A percentile compares a stretch with the other conserved stretches of the same genome.
Evolutionary conservation across 176 grass and related monocot species (phyloP).

Genomic region (Avena eriantha): DNA sequence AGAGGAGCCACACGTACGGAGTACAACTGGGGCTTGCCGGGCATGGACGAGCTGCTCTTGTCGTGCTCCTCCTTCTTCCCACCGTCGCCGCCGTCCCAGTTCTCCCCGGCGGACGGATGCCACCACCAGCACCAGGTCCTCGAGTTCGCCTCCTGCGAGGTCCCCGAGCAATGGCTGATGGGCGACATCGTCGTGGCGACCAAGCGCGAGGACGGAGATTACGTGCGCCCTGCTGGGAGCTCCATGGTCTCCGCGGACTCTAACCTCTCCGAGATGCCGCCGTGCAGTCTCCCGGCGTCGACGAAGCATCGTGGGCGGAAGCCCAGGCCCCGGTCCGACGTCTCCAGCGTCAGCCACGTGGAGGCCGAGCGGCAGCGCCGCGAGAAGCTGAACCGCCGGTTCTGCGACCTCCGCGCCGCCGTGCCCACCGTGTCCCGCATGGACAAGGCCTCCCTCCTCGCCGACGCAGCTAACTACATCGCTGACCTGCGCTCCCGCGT

Average conservation of each 20-base stretch:
- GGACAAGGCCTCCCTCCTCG: no score
- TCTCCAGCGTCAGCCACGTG: no score
- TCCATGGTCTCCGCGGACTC: not conserved
- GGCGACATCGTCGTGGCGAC: not conserved
- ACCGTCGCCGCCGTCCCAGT: not conserved
- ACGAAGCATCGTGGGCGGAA: constrained; percentile 2
- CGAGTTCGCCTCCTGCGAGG: constrained; percentile 20
- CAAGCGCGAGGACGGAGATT: not conserved
- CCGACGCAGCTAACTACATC: not conserved
- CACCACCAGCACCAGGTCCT: not conserved
- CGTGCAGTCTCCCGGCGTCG: not conserved
- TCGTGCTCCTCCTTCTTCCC: not conserved
- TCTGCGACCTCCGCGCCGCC: not conserved
- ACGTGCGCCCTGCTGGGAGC: not conserved
- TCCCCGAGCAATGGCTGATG: constrained; percentile 19
- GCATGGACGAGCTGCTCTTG: constrained; percentile 27
- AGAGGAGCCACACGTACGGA: not conserved
- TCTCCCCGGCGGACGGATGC: not conserved
- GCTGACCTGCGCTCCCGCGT: constrained; percentile 1
- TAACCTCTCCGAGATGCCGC: not conserved
- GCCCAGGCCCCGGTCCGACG: not conserved
- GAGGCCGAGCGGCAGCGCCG: not conserved
- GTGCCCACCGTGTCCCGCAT: no score
- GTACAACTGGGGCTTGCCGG: not conserved
- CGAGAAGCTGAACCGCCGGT: not conserved